phyloP scores from a whole-genome alignment of 768 basidiomycete genomes.

The Terana coerulea region DNA sequence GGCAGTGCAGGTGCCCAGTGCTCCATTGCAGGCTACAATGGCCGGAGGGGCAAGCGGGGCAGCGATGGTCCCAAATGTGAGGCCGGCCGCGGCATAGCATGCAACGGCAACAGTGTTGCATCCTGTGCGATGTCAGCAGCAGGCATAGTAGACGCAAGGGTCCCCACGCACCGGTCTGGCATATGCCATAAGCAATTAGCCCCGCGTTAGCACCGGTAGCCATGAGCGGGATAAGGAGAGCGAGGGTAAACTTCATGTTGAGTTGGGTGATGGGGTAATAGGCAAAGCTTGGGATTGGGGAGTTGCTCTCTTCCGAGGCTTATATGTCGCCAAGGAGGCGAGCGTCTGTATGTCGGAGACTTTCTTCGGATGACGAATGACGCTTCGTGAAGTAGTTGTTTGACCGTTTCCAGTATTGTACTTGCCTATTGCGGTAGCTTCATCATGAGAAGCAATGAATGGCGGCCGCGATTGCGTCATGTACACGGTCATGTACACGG shows the following conservation, averaged over 20 bases:
- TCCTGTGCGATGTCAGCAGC: constrained; percentile 14
- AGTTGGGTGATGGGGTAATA: too few species aligned
- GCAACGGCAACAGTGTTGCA: constrained; percentile 37
- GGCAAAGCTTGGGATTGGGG: too few species aligned
- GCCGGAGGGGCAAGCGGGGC: constrained; percentile 34
- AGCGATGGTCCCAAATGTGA: constrained; percentile 40
- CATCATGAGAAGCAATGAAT: too few species aligned
- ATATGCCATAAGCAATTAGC: constrained; percentile 37
- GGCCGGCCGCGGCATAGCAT: constrained; percentile 41
- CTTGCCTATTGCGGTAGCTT: too few species aligned
- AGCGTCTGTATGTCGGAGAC: too few species aligned
- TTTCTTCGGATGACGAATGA: too few species aligned
- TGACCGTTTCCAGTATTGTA: too few species aligned
- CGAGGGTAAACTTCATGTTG: constrained; percentile 10
- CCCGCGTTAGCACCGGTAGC: constrained; percentile 21
- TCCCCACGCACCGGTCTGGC: constrained; percentile 42
- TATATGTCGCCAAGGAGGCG: too few species aligned
- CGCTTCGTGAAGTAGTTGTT: too few species aligned
- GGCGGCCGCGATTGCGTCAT: too few species aligned
- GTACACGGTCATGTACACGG: too few species aligned
- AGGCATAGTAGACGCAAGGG: not conserved
- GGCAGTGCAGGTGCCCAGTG: constrained; percentile 39
- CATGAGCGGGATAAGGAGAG: constrained; percentile 4
- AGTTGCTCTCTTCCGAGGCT: too few species aligned
- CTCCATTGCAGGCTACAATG: constrained; percentile 39